Percentiles rank a stretch among this genome's conserved stretches.
Evolutionary conservation across 306 rosid genomes (phyloP).

Genomic region (Pueraria montana): DNA sequence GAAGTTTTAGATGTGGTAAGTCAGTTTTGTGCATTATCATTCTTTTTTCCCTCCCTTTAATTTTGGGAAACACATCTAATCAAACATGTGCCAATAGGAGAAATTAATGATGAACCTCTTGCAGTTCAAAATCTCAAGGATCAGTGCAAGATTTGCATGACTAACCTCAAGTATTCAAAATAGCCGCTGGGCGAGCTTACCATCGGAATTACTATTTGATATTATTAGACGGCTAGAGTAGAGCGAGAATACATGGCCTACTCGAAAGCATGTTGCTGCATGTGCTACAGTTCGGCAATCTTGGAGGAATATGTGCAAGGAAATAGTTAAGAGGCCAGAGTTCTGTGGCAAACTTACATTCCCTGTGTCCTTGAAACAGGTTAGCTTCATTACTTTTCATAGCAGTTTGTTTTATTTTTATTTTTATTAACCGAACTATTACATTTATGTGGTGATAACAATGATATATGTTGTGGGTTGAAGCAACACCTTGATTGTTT

Average conservation of each 20-base stretch:
- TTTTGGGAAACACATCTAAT: slow-evolving; percentile 27
- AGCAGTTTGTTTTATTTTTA: background rate
- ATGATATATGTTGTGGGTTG: slow-evolving; percentile 15
- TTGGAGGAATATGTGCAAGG: slow-evolving; percentile 94
- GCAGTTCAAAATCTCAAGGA: slow-evolving; percentile 77
- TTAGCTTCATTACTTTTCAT: slow-evolving; percentile 23
- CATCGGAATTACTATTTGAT: slow-evolving; percentile 82
- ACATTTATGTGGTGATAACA: slow-evolving; percentile 25
- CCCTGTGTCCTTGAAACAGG: slow-evolving; percentile 92
- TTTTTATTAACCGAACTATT: slow-evolving; percentile 22
- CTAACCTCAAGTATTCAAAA: slow-evolving; percentile 72
- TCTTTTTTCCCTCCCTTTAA: slow-evolving; percentile 5
- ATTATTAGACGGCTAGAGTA: slow-evolving; percentile 85
- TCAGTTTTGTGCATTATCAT: too few relatives aligned
- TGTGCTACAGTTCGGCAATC: slow-evolving; percentile 89
- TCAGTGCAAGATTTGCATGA: slow-evolving; percentile 78
- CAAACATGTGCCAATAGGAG: slow-evolving; percentile 44
- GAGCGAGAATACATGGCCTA: slow-evolving; percentile 87
- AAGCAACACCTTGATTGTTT: slow-evolving; percentile 32
- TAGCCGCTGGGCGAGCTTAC: slow-evolving; percentile 87
- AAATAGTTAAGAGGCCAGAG: slow-evolving; percentile 80
- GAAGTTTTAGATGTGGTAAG: too few relatives aligned
- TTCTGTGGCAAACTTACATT: slow-evolving; percentile 86
- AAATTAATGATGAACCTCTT: slow-evolving; percentile 57
- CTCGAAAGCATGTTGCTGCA: slow-evolving; percentile 85